These are phyloP conservation scores for Pichia scutulata DNA, from an alignment of 805 yeast species.

Conservation along the genomic window DNA sequence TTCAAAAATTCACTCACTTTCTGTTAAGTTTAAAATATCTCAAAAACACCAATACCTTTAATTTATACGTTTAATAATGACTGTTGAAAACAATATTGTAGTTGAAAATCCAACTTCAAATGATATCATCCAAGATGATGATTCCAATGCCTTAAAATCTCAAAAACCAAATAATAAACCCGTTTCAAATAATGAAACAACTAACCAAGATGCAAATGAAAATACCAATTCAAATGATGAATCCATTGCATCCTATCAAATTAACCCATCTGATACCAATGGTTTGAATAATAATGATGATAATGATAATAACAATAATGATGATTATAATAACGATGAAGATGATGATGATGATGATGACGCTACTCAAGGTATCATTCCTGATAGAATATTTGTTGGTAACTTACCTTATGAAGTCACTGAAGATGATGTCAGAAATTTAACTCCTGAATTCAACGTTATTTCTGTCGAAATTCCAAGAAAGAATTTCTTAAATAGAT, in stretches of 20 bases:
- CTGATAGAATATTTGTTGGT: conserved; percentile 39
- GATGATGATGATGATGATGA: conserved; percentile 6
- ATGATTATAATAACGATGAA: conserved; percentile 9
- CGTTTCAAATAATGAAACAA: neutral
- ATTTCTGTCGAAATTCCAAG: conserved; percentile 28
- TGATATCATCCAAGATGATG: neutral
- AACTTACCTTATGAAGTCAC: conserved; percentile 38
- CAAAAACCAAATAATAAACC: neutral
- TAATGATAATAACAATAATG: conserved; percentile 4
- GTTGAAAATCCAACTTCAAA: neutral
- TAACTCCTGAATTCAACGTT: conserved; percentile 31
- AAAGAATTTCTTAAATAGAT: conserved; percentile 20
- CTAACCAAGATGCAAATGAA: neutral
- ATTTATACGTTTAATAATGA: conserved; percentile 1
- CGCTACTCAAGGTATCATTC: conserved; percentile 25
- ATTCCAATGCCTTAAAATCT: neutral
- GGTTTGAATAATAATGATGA: neutral
- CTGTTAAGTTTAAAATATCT: neutral
- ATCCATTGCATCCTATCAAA: neutral
- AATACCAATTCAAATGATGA: neutral
- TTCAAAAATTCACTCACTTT: neutral
- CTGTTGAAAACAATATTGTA: neutral
- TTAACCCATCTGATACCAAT: neutral
- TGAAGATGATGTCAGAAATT: conserved; percentile 36
- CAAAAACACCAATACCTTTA: neutral